Base-by-base conservation (phyloP, 306 rosid genomes). In the Sphenostylis stenocarpa region DNA sequence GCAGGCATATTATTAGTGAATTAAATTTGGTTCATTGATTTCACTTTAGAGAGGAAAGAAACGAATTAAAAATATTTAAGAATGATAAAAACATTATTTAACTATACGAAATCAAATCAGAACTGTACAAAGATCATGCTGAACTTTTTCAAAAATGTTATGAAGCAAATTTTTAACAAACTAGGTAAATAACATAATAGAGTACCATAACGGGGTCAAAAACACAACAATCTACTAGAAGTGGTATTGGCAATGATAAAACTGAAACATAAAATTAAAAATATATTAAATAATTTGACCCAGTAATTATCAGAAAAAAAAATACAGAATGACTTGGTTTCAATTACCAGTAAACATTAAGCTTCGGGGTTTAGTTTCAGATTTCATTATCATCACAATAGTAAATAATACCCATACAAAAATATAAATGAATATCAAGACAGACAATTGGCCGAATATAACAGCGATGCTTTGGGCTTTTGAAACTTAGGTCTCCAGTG, bases 401-500 rank as follows among this genome's bases (percentile, higher is more conserved):
- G 21, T n/a, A 73, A 53, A 17, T 48, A 38, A 17, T 19, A 21
- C 58, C 43, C 13, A 9, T 19, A 19, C n/a, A 36, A 6, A 17
- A 36, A 17, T 17, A 17, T 19, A 64, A 4, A 64, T 38, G 57
- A 76, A 67, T 66, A 71, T 28, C 66, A 67, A 49, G 47, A 61
- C 57, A 69, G 43, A 38, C 7, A 39, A 72, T 53, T 51, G 67
- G 52, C 52, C 12, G 52, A 71, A 34, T 36, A 71, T 31, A 20
- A 20, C 19, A 5, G 20, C 14, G 47, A 51, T 51, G 24, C 6
- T 33, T n/a, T n/a, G n/a, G 17, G 34, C 23, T 67, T n/a, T 58
- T 56, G 24, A 38, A 38, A 74, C 52, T 10, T 14, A 73, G 45
- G 58, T 24, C 19, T 73, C 55, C 16, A 31, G 36, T 15, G 55